phyloP scores from a whole-genome alignment of 2,329 filamentous ascomycete genomes.

The Fusarium tanahbumbuense region DNA sequence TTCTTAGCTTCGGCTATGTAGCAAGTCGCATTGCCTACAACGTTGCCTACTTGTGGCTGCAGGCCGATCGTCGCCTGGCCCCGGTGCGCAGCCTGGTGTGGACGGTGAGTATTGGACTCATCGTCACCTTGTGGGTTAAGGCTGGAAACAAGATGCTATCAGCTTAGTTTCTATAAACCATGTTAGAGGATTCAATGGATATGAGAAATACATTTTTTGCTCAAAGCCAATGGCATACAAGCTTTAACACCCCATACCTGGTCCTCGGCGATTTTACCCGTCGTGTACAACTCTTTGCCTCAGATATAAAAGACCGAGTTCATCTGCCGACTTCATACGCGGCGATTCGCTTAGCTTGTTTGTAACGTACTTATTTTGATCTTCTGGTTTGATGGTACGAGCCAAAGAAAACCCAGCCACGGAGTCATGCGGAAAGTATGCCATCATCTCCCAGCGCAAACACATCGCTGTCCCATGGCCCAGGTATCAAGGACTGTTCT shows the following conservation, averaged over 20 bases:
- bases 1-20: slow-evolving; percentile 55
- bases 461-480: neutral
- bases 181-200: neutral
- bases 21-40: slow-evolving; percentile 55
- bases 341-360: slow-evolving; percentile 15
- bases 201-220: neutral
- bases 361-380: neutral
- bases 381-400: slow-evolving; percentile 1
- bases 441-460: slow-evolving; percentile 25
- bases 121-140: slow-evolving; percentile 55
- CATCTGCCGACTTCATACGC: slow-evolving; percentile 24
- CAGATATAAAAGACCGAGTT: slow-evolving; percentile 11
- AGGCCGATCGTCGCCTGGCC: slow-evolving; percentile 54
- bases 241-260: neutral
- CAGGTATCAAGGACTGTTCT: slow-evolving; percentile 2
- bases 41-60: slow-evolving; percentile 57
- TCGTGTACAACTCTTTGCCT: slow-evolving; percentile 19
- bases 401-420: neutral
- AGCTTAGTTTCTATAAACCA: slow-evolving; percentile 7
- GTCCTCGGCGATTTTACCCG: slow-evolving; percentile 23
- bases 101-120: slow-evolving; percentile 50
- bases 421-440: slow-evolving; percentile 1
- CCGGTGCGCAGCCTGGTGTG: slow-evolving; percentile 55
- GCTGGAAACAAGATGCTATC: slow-evolving; percentile 50
- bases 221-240: neutral